Base-by-base conservation (phyloP, 169 alveolate species). In the Plasmodium inui region DNA sequence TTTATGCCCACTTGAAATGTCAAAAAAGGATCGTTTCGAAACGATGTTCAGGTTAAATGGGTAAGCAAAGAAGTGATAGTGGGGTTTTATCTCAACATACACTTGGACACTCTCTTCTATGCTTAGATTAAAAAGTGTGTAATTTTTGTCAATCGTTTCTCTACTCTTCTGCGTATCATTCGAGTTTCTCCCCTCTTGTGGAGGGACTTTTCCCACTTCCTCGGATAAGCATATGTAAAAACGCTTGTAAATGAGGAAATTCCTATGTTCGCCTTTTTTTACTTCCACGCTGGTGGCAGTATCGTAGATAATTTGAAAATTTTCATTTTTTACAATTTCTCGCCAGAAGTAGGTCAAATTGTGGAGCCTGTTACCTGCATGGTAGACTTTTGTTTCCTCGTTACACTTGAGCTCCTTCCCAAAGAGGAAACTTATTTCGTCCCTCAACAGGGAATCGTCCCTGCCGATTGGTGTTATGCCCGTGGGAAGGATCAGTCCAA, bases 61-160 rank as follows among this genome's bases (percentile, higher is more conserved):
- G 71, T 86, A 86, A 1, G 57, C 70, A 86, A 86, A 86, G 80
- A 50, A 76, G 70, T 86, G 78, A 86, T 9, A 86, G 44, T 86
- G 93, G 7, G 93, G 93, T 14, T 86, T 74, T 86, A 86, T 74
- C 32, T 86, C 93, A 8, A 86, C 61, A 37, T 86, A 86, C 14
- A 86, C 37, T 26, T 86, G 34, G 10, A 73, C 44, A 2, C 41
- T 30, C 28, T 70, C 81, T 26, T 86, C 85, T 34, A 86, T 41
- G 19, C 4, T 57, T 17, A 86, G 7, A 17, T 9, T 34, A 34
- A 74, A 86, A 86, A 86, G 37, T 1, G 55, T 28, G 32, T 86
- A 74, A 28, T 76, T 61, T 4, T 53, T 76, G 0, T 55, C 32
- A 22, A 26, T 46, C 26, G 50, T 41, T 4, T n/a, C 17, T 34